A percentile compares a stretch with the other conserved stretches of the same genome.
These are phyloP conservation scores for Teratosphaeria zuluensis DNA, from an alignment of 2,329 filamentous ascomycete genomes.

Conservation along the genomic window DNA sequence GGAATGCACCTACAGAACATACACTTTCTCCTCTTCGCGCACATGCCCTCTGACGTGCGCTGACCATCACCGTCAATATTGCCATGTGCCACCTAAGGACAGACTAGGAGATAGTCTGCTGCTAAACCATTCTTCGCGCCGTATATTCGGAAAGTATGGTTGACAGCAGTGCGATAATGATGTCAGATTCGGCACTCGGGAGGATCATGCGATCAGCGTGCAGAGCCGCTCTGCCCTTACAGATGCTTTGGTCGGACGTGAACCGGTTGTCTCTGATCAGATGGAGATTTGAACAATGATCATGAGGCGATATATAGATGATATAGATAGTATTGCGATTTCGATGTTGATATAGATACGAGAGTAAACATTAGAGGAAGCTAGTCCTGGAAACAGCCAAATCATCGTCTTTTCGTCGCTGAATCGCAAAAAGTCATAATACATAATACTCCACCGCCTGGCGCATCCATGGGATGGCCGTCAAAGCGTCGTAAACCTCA, in stretches of 20 bases:
- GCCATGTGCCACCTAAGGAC: not conserved
- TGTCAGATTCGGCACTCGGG: not conserved
- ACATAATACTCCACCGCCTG: not conserved
- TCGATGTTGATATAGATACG: not conserved
- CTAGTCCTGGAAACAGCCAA: not conserved
- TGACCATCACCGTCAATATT: not conserved
- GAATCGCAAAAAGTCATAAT: not conserved
- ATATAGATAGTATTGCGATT: not conserved
- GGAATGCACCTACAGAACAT: not conserved
- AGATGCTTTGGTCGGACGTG: not conserved
- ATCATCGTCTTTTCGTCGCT: constrained; percentile 1
- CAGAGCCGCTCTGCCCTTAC: not conserved
- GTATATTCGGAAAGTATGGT: not conserved
- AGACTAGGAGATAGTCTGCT: not conserved
- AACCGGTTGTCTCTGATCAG: no score
- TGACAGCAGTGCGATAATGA: not conserved
- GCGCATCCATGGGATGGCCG: not conserved
- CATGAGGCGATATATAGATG: no score
- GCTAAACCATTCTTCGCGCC: not conserved
- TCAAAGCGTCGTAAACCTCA: not conserved
- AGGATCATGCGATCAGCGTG: not conserved
- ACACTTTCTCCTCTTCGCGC: not conserved
- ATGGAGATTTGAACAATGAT: no score
- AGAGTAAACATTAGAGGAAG: not conserved
- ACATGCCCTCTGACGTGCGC: not conserved